Evolutionary conservation across 1,284 basidiomycete genomes (phyloP).

Genomic region (Trametes polyzona): DNA sequence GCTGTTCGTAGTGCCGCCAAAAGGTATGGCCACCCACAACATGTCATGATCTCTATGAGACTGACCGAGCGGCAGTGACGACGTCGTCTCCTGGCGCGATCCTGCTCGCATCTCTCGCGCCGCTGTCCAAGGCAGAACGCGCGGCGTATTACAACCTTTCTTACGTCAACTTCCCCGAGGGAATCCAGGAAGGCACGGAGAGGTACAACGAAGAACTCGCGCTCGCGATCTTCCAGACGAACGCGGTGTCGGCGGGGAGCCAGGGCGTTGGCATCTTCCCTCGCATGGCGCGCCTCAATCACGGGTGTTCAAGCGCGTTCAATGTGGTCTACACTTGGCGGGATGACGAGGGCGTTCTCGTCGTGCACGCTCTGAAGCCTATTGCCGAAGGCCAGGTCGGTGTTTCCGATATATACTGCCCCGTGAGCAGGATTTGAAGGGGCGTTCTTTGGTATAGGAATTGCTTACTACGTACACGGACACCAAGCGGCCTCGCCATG

Average conservation of each 20-base stretch:
- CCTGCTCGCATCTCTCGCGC: constrained; percentile 42
- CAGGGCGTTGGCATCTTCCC: constrained; percentile 60
- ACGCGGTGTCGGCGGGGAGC: constrained; percentile 55
- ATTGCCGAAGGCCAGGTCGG: constrained; percentile 54
- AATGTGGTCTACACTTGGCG: constrained; percentile 65
- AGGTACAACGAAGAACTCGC: constrained; percentile 48
- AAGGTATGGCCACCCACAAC: constrained; percentile 41
- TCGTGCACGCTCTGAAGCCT: constrained; percentile 59
- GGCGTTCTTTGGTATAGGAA: constrained; percentile 47
- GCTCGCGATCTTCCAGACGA: constrained; percentile 67
- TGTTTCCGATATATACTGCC: neutral
- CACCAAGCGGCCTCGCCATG: constrained; percentile 52
- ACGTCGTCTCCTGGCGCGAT: constrained; percentile 46
- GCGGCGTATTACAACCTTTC: constrained; percentile 56
- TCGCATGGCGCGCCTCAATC: constrained; percentile 63
- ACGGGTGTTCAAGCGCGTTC: constrained; percentile 66
- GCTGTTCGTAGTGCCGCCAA: constrained; percentile 52
- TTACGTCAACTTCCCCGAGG: constrained; percentile 51
- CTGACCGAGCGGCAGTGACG: constrained; percentile 42
- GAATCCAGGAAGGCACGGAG: constrained; percentile 38
- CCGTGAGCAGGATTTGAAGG: neutral
- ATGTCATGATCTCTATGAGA: neutral
- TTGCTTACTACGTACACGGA: constrained; percentile 62
- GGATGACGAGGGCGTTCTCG: constrained; percentile 46
- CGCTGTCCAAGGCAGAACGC: constrained; percentile 38